Evolutionary conservation across 768 basidiomycete species (phyloP), one percentile per base, ranked within the genome.

Genomic region (Mycena belliarum): DNA sequence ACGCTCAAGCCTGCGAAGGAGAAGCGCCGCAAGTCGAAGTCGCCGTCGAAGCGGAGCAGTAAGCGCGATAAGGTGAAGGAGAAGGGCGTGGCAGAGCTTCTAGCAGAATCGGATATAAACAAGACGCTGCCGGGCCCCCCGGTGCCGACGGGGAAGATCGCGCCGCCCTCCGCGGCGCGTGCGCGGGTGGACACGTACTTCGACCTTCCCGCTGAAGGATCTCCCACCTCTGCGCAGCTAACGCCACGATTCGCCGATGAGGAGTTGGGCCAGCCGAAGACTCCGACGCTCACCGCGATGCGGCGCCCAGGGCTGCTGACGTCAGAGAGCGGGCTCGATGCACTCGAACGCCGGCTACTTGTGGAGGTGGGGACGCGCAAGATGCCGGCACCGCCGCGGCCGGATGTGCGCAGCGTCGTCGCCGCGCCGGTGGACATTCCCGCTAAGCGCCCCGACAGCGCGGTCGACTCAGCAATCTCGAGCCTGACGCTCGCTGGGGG

Each of bases 311-410:
- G 65, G 52, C 61, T 48, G 35, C 57, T 37, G 65, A 53, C 72
- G 65, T 35, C 61, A 4, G 83, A 82, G 63, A 84, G 77, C 48
- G 89, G 89, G 10, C 72, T 93, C 4, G 89, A 93, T 61, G 89
- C 85, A 4, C 72, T 93, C 9, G 90, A 93, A 66, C 76, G 82
- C 46, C 76, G 84, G 49, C 73, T 93, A 4, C 70, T 88, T 1
- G 84, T 82, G 0, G 84, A 91, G 64, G 89, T 92, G 8, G 90
- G 90, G 25, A 91, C 89, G 20, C 78, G 85, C 48, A 82, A 81
- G 65, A 55, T 74, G 6, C 61, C 65, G 11, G 67, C 62, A 29
- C 69, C 73, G 35, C 62, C 66, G 50, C 60, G 64, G 21, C 69
- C 73, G 8, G 73, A 75, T 58, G 73, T 72, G 23, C 63, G 75